Conservation (phyloP, 2,329 filamentous ascomycete species). For the Parastagonospora avenae region DNA sequence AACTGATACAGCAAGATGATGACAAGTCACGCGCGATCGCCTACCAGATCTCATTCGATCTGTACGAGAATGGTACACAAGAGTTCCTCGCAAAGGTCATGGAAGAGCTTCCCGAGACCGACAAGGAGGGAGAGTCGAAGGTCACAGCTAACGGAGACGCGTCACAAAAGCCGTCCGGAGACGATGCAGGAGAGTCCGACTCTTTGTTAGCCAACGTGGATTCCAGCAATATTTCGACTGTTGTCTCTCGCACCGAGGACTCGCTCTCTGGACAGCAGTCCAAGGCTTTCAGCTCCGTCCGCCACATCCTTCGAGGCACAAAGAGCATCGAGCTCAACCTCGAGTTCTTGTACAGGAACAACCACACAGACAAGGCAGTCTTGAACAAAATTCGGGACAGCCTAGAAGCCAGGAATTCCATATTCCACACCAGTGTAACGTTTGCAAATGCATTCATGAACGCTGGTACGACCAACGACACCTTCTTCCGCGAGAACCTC, state of each 20-base stretch:
- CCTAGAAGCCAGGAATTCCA: constrained; percentile 92
- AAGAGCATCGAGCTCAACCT: constrained; percentile 94
- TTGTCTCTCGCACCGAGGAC: constrained; percentile 49
- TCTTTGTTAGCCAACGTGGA: constrained; percentile 62
- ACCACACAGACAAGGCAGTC: constrained; percentile 88
- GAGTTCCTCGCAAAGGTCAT: constrained; percentile 93
- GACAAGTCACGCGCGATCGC: constrained; percentile 80
- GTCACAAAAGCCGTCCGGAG: constrained; percentile 39
- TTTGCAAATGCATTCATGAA: constrained; percentile 99
- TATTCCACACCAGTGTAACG: constrained; percentile 96
- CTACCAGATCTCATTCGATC: constrained; percentile 96
- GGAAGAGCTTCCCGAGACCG: constrained; percentile 68
- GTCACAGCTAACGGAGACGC: constrained; percentile 48
- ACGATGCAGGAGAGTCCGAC: constrained; percentile 63
- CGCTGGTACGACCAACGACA: constrained; percentile 95
- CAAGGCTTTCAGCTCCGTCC: constrained; percentile 62
- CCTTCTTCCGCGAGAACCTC: constrained; percentile 96
- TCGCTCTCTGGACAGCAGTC: constrained; percentile 55
- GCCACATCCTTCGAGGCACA: constrained; percentile 77
- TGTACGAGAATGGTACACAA: constrained; percentile 98
- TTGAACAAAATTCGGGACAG: constrained; percentile 97
- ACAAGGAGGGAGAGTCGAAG: constrained; percentile 54
- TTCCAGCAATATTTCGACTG: constrained; percentile 59
- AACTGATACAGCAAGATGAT: constrained; percentile 80
- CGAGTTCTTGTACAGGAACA: constrained; percentile 95